phyloP scores from a whole-genome alignment of 2,329 filamentous ascomycete genomes.

The Pyrenochaeta sp. region DNA sequence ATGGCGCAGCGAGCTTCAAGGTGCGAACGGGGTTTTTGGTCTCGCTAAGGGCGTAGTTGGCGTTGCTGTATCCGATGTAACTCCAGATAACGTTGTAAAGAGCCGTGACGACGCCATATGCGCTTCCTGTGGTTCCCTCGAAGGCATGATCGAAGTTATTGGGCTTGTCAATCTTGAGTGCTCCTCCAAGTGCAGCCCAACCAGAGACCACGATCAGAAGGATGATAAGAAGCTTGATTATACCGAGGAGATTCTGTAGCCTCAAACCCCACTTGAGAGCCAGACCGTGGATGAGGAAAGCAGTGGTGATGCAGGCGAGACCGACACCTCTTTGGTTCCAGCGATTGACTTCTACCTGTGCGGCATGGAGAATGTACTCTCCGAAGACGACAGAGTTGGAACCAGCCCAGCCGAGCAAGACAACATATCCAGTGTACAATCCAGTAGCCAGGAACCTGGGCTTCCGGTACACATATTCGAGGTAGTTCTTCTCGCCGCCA shows the following conservation, averaged over 20 bases:
- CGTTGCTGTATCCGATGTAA: conserved; percentile 73
- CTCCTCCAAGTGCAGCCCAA: conserved; percentile 67
- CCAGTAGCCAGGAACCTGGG: conserved; percentile 68
- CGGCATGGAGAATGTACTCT: conserved; percentile 73
- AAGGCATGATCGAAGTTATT: conserved; percentile 71
- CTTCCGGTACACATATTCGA: conserved; percentile 68
- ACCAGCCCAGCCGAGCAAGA: conserved; percentile 69
- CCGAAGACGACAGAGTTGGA: conserved; percentile 74
- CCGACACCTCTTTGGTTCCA: conserved; percentile 74
- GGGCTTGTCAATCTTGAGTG: conserved; percentile 66
- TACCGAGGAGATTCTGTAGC: conserved; percentile 70
- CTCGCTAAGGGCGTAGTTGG: conserved; percentile 71
- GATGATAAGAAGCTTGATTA: conserved; percentile 71
- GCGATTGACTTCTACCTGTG: conserved; percentile 66
- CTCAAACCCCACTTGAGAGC: conserved; percentile 71
- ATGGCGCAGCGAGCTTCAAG: conserved; percentile 69
- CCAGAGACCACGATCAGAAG: conserved; percentile 70
- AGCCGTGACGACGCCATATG: conserved; percentile 73
- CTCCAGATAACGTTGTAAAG: conserved; percentile 77
- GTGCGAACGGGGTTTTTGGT: conserved; percentile 71
- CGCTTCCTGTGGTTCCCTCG: conserved; percentile 69
- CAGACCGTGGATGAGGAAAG: conserved; percentile 70
- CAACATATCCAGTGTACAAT: conserved; percentile 66
- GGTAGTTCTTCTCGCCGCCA: conserved; percentile 72
- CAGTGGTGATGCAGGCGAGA: conserved; percentile 69